Base-by-base conservation (phyloP, 495 filamentous ascomycete genomes). In the Penicillium turbatum region DNA sequence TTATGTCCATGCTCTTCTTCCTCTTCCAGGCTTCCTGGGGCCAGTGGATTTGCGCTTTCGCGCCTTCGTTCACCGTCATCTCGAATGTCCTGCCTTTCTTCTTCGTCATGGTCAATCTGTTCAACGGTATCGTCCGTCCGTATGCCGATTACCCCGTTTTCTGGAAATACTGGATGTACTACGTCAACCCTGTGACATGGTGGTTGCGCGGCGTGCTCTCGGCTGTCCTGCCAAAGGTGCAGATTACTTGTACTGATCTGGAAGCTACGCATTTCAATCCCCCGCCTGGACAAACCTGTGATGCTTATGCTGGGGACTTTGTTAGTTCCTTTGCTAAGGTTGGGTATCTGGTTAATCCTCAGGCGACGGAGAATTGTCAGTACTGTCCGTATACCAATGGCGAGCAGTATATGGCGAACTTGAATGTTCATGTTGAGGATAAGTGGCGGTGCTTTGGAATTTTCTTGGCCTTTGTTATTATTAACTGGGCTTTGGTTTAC, bases 1-100 rank as follows among this genome's bases (percentile, higher is more conserved):
- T 95, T 16, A 90, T 95, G 84, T 82, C 82, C 1, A 71, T 95
- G 60, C 78, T 93, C 0, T 92, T 92, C 72, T 89, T 85, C 78
- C 70, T 92, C 27, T 92, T 92, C 78, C 77, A 82, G 56, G 78
- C 81, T 6, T 83, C 79, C 53, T 90, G 87, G 86, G 88, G 89
- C 21, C 89, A 93, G 62, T 91, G 86, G 85, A 89, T 92, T 57
- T 86, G 84, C 61, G 86, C 89, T 5, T 88, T 90, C 70, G 86
- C 89, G 0, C 88, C 88, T 1, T 82, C 75, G 6, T 89, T 91
- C 73, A 88, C 86, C 3, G 86, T 92, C 61, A 90, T 91, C 61
- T 81, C 82, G 40, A 91, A 92, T 70, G 72, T 83, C 5, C 59
- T 66, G 16, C 59, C 62, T 29, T 84, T 83, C 16, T 88, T 88